Percentiles rank a stretch among this genome's conserved stretches.
Evolutionary conservation across 306 rosid genomes (phyloP).

Genomic region (Oemleria cerasiformis): DNA sequence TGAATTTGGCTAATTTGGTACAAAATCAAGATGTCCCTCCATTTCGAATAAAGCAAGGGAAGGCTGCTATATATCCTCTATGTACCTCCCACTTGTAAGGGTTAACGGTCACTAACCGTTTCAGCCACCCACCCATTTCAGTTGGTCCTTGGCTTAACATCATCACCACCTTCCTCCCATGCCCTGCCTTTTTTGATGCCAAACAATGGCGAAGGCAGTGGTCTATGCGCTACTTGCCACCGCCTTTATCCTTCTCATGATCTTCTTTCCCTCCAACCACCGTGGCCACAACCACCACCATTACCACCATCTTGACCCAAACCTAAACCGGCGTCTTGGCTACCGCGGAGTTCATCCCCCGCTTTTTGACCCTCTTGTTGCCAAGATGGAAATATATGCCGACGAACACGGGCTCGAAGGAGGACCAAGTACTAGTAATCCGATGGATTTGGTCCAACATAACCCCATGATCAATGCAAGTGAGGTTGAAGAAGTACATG

Average conservation of each 20-base stretch:
- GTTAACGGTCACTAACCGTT: slow-evolving; percentile 36
- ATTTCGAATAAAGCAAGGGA: neutral
- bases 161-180: slow-evolving; percentile 13
- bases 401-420: slow-evolving; percentile 7
- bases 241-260: slow-evolving; percentile 45
- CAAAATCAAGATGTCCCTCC: neutral
- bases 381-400: slow-evolving; percentile 23
- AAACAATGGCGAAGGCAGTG: slow-evolving; percentile 69
- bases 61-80: neutral
- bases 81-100: slow-evolving; percentile 29
- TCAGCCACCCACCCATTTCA: slow-evolving; percentile 27
- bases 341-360: slow-evolving; percentile 22
- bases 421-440: neutral
- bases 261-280: slow-evolving; percentile 22
- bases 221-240: slow-evolving; percentile 47
- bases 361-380: slow-evolving; percentile 49
- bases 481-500: slow-evolving; percentile 32
- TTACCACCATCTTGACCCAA: slow-evolving; percentile 6
- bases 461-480: neutral
- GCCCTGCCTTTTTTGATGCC: slow-evolving; percentile 1
- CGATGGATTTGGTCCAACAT: neutral
- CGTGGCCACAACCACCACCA: neutral
- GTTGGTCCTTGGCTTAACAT: neutral
- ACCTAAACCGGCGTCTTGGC: slow-evolving; percentile 58
- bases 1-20: neutral